These are phyloP conservation scores for Gautieria morchelliformis DNA, from an alignment of 768 basidiomycete species.

Conservation along the genomic window DNA sequence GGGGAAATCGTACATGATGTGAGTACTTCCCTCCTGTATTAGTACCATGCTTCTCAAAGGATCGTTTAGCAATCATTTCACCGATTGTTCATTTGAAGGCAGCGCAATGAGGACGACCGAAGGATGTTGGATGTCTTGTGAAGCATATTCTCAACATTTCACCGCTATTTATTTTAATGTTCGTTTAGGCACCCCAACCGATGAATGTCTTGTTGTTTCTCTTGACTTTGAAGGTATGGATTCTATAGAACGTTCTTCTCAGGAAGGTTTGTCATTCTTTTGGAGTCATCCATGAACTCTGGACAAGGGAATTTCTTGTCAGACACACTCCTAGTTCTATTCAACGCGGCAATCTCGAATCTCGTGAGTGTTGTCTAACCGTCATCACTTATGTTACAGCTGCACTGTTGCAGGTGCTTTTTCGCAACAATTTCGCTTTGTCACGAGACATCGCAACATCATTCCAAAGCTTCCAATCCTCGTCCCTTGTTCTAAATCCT, in stretches of 20 bases:
- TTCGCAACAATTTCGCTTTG: conserved; percentile 57
- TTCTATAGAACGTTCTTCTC: conserved; percentile 46
- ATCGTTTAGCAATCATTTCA: conserved; percentile 36
- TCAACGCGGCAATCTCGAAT: conserved; percentile 59
- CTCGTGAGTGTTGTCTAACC: conserved; percentile 26
- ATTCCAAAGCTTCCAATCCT: conserved; percentile 53
- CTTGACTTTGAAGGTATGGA: conserved; percentile 52
- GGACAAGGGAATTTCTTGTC: neutral
- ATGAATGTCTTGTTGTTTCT: conserved; percentile 43
- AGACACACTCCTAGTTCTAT: conserved; percentile 51
- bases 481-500: conserved; percentile 49
- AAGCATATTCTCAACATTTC: neutral
- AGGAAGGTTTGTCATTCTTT: conserved; percentile 26
- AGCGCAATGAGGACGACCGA: conserved; percentile 57
- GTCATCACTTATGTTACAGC: neutral
- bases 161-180: neutral
- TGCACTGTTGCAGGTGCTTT: conserved; percentile 37
- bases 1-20: conserved; percentile 8
- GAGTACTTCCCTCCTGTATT: conserved; percentile 2
- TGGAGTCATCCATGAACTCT: neutral
- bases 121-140: conserved; percentile 16
- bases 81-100: conserved; percentile 57
- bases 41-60: neutral
- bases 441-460: conserved; percentile 50
- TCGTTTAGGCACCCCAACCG: conserved; percentile 43